phyloP scores from a whole-genome alignment of 1,284 basidiomycete genomes.

The Ustilago tritici region DNA sequence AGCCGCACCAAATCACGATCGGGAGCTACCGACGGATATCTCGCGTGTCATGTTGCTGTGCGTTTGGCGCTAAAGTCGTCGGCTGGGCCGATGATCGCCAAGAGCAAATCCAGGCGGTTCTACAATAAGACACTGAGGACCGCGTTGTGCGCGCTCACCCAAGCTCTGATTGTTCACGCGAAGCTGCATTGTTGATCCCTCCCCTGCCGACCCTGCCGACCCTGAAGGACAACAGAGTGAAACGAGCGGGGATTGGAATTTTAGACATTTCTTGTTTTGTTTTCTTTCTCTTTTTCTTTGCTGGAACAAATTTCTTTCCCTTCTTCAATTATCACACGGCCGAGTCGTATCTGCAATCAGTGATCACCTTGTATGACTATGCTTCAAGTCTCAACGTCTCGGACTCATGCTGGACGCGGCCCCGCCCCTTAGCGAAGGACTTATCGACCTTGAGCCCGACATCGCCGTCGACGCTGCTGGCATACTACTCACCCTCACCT shows the following conservation, averaged over 20 bases:
- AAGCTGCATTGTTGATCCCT: constrained; percentile 2
- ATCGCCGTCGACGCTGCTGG: constrained; percentile 28
- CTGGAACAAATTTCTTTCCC: constrained; percentile 7
- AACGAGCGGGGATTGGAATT: background rate
- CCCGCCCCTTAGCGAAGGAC: constrained; percentile 35
- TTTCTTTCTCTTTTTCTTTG: constrained; percentile 2
- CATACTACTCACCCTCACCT: constrained; percentile 30
- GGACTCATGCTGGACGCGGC: constrained; percentile 20
- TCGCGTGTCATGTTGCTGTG: background rate
- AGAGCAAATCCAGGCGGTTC: background rate
- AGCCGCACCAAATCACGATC: constrained; percentile 1
- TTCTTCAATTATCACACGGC: background rate
- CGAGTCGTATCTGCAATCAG: background rate
- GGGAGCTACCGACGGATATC: constrained; percentile 8
- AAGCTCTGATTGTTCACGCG: background rate
- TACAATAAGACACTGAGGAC: background rate
- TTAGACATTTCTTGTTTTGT: background rate
- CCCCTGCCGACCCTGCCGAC: background rate
- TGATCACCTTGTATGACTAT: background rate
- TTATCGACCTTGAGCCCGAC: constrained; percentile 27
- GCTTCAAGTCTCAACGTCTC: constrained; percentile 9
- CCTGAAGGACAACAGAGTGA: constrained; percentile 3
- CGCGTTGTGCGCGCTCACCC: background rate
- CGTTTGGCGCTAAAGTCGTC: background rate
- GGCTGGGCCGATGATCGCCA: background rate